Evolutionary conservation across 768 basidiomycete species (phyloP).

Genomic region (Galerina marginata): DNA sequence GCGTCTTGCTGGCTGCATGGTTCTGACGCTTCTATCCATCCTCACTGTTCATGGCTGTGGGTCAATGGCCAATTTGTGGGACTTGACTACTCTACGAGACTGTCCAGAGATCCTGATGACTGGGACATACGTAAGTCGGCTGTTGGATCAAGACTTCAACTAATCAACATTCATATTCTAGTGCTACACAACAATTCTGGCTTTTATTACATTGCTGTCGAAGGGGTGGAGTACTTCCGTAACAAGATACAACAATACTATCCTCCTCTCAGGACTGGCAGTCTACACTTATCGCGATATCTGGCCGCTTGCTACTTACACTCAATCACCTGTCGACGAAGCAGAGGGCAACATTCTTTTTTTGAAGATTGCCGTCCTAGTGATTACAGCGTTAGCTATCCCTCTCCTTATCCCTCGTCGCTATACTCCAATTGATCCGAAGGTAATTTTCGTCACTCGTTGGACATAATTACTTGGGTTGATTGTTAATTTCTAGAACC

Average conservation of each 20-base stretch:
- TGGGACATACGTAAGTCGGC: conserved; percentile 16
- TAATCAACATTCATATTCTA: not conserved
- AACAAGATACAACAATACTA: conserved; percentile 42
- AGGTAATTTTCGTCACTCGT: conserved; percentile 25
- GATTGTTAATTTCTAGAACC: conserved; percentile 27
- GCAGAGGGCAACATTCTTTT: conserved; percentile 52
- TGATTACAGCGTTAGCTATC: conserved; percentile 47
- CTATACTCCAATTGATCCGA: conserved; percentile 58
- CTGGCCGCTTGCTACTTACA: conserved; percentile 59
- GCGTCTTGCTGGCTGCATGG: conserved; percentile 16
- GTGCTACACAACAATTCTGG: conserved; percentile 15
- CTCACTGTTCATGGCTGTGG: not conserved
- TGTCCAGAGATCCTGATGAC: conserved; percentile 15
- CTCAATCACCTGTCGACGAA: conserved; percentile 46
- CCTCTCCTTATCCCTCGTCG: conserved; percentile 57
- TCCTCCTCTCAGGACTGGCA: conserved; percentile 31
- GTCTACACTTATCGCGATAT: conserved; percentile 60
- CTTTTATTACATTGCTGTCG: conserved; percentile 11
- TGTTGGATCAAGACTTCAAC: not conserved
- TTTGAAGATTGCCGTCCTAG: conserved; percentile 50
- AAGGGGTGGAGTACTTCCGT: conserved; percentile 49
- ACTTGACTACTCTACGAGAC: not conserved
- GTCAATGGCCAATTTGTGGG: not conserved
- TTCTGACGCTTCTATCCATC: conserved; percentile 7
- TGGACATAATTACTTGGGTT: too few relatives aligned